Conservation (phyloP, 495 filamentous ascomycete species). For the Cairneyella variabilis region DNA sequence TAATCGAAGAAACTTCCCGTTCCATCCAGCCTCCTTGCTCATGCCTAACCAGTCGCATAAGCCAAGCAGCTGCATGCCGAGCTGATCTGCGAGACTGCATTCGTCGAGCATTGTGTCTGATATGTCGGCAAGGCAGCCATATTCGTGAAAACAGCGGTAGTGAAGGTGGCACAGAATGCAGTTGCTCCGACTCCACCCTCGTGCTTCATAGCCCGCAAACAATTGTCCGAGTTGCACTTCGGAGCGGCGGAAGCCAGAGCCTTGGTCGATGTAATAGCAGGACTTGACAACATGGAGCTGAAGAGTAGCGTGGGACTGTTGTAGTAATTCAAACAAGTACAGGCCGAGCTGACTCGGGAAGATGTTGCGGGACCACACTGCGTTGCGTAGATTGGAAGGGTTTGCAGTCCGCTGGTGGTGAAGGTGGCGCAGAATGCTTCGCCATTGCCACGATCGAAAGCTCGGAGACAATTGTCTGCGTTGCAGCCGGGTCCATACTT, state of each 20-base stretch:
- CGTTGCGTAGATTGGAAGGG: neutral
- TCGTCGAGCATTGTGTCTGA: neutral
- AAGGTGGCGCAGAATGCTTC: conserved; percentile 1
- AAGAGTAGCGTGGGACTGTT: neutral
- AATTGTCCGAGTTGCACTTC: conserved; percentile 2
- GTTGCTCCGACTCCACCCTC: conserved; percentile 2
- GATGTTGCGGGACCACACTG: neutral
- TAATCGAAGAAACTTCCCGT: too few species aligned
- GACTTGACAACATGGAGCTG: neutral
- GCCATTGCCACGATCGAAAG: neutral
- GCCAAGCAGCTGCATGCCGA: conserved; percentile 5
- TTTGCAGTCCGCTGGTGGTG: neutral
- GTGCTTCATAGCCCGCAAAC: conserved; percentile 2
- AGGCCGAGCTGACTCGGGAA: neutral
- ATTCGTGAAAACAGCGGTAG: neutral
- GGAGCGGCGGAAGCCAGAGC: neutral
- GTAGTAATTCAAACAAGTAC: neutral
- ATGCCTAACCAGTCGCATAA: too few species aligned
- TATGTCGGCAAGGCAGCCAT: neutral
- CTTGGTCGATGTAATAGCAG: neutral
- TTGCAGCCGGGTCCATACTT: conserved; percentile 7
- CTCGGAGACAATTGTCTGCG: conserved; percentile 12
- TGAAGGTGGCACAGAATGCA: neutral
- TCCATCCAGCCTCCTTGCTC: too few species aligned
- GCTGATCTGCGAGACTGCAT: neutral